Evolutionary conservation across 345 rosid species (phyloP).

Genomic region (Linum lewisii): DNA sequence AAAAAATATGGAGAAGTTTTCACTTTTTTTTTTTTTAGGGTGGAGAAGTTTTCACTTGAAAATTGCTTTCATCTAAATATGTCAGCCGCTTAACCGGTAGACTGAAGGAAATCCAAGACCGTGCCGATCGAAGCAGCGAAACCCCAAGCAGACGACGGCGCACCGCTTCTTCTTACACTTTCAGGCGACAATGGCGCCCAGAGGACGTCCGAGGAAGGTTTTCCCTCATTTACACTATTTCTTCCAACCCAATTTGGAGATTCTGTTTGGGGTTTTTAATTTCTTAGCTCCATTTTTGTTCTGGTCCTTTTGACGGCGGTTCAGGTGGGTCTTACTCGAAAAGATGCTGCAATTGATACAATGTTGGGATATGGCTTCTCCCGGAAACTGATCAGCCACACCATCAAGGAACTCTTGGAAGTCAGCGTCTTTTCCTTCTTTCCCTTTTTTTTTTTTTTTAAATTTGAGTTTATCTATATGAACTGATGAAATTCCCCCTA

Average conservation of each 20-base stretch:
- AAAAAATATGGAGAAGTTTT: too few relatives aligned
- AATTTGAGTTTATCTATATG: neutral
- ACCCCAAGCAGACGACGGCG: too few relatives aligned
- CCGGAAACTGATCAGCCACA: slow-evolving; percentile 12
- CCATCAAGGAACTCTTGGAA: slow-evolving; percentile 22
- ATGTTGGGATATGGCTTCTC: slow-evolving; percentile 22
- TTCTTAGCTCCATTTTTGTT: neutral
- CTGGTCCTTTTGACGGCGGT: neutral
- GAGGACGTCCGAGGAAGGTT: slow-evolving; percentile 5
- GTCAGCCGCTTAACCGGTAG: too few relatives aligned
- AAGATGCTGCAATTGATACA: slow-evolving; percentile 37
- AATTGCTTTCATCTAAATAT: too few relatives aligned
- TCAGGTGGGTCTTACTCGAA: slow-evolving; percentile 24
- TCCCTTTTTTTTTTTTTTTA: neutral
- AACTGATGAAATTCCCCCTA: neutral
- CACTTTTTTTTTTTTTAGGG: too few relatives aligned
- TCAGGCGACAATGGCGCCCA: slow-evolving; percentile 9
- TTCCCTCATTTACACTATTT: neutral
- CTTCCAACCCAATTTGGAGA: too few relatives aligned
- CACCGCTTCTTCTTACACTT: too few relatives aligned
- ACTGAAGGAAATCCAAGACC: too few relatives aligned
- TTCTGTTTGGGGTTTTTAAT: neutral
- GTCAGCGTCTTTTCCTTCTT: slow-evolving; percentile 5
- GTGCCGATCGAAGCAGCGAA: too few relatives aligned
- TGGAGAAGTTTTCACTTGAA: too few relatives aligned